These are phyloP conservation scores for Piper betle DNA, from an alignment of 164 flowering plant genomes.

Conservation along the genomic window DNA sequence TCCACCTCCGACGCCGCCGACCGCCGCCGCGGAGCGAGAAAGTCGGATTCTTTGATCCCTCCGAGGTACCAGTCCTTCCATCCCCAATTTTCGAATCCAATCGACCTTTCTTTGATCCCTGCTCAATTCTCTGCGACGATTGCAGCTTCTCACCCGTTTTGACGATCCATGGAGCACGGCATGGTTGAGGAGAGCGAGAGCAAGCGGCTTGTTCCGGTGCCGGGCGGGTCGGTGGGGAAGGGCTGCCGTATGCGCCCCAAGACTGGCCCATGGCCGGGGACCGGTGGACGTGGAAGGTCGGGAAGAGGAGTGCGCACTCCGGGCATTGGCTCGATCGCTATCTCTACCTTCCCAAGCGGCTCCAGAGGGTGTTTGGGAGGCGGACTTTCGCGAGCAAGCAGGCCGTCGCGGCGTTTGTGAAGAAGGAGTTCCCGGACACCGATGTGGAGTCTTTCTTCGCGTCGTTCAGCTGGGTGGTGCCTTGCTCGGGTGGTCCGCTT, in stretches of 20 bases:
- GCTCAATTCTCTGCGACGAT: too few species aligned
- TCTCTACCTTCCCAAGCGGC: conserved; percentile 38
- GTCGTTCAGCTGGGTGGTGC: conserved; percentile 76
- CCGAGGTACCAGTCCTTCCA: too few species aligned
- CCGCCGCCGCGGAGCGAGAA: too few species aligned
- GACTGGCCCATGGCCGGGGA: conserved; percentile 79
- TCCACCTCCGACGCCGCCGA: too few species aligned
- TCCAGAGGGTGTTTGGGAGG: conserved; percentile 7
- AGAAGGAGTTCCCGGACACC: conserved; percentile 28
- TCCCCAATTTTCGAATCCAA: too few species aligned
- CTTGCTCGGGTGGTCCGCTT: conserved; percentile 1
- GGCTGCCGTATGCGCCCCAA: conserved; percentile 80
- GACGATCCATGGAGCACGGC: conserved; percentile 26
- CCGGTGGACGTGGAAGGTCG: conserved; percentile 70
- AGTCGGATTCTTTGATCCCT: too few species aligned
- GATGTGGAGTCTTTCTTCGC: conserved; percentile 54
- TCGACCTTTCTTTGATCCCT: too few species aligned
- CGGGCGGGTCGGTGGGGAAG: conserved; percentile 31
- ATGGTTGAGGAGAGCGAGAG: conserved; percentile 15
- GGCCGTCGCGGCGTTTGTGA: conserved; percentile 34
- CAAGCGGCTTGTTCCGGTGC: conserved; percentile 26
- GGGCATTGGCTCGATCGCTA: conserved; percentile 55
- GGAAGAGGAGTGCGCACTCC: conserved; percentile 29
- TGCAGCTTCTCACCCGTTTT: too few species aligned
- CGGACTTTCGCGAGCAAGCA: conserved; percentile 42